A percentile compares a stretch with the other conserved stretches of the same genome.
These are phyloP conservation scores for Fusarium chuoi DNA, from an alignment of 2,329 filamentous ascomycete species.

Conservation along the genomic window DNA sequence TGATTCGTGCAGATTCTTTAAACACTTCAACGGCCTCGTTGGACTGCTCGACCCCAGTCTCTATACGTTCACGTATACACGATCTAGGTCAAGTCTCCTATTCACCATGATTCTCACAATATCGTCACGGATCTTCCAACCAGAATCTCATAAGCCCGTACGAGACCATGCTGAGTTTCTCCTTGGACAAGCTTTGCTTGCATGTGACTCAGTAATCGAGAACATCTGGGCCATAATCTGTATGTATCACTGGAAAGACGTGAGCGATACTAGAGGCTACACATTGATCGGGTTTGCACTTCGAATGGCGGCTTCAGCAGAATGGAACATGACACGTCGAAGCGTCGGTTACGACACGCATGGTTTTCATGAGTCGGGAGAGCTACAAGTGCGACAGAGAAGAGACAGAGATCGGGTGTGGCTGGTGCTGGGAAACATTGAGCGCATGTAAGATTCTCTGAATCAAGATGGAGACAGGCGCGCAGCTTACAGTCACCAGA, in stretches of 20 bases:
- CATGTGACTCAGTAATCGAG: background rate
- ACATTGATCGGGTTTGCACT: background rate
- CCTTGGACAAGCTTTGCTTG: background rate
- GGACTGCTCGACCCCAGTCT: background rate
- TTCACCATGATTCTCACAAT: background rate
- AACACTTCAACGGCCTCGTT: background rate
- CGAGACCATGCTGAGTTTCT: background rate
- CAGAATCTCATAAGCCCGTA: background rate
- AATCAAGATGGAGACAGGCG: background rate
- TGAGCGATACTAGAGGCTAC: background rate
- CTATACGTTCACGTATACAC: background rate
- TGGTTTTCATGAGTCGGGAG: fast-evolving
- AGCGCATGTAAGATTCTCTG: background rate
- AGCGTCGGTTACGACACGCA: fast-evolving
- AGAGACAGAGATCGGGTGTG: background rate
- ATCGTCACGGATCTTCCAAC: background rate
- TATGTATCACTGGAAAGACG: slow-evolving; percentile 1
- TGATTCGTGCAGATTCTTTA: background rate
- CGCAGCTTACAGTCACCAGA: background rate
- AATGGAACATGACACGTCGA: background rate
- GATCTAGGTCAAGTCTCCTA: background rate
- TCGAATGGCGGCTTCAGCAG: background rate
- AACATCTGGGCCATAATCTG: slow-evolving; percentile 4
- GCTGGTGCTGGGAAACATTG: fast-evolving
- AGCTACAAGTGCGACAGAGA: background rate